Conservation (phyloP, 2,329 filamentous ascomycete genomes). For the Fusarium torulosum region DNA sequence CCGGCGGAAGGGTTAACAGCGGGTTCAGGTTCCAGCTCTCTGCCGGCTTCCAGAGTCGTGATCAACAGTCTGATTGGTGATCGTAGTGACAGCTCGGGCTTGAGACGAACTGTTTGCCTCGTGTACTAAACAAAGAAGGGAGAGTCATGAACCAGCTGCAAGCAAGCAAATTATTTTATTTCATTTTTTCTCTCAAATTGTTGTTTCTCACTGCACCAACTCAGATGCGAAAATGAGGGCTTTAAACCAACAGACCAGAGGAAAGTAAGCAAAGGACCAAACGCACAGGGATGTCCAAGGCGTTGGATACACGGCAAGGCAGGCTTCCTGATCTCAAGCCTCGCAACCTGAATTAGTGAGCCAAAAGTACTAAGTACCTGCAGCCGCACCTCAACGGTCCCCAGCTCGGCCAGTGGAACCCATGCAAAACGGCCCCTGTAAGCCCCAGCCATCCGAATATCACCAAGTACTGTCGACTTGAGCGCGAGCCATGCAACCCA, state of each 20-base stretch:
- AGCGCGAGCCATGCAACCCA: constrained; percentile 21
- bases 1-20: constrained; percentile 32
- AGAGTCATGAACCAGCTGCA: constrained; percentile 21
- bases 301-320: constrained; percentile 2
- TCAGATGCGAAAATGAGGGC: not conserved
- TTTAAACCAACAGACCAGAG: not conserved
- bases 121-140: constrained; percentile 16
- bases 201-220: not conserved
- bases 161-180: not conserved
- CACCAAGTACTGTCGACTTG: constrained; percentile 29
- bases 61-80: constrained; percentile 29
- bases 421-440: constrained; percentile 16
- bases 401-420: constrained; percentile 19
- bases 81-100: constrained; percentile 18
- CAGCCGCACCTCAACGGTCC: constrained; percentile 25
- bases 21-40: constrained; percentile 23
- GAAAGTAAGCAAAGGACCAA: not conserved
- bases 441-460: constrained; percentile 31
- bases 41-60: constrained; percentile 16
- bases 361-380: constrained; percentile 35
- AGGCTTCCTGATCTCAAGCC: constrained; percentile 3
- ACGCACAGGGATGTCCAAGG: constrained; percentile 28
- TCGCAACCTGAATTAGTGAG: not conserved
- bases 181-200: too few species aligned
- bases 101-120: constrained; percentile 36